Evolutionary conservation across 257 asterid species (phyloP), one percentile per base, ranked within the genome.

Genomic region (Gentiana straminea): DNA sequence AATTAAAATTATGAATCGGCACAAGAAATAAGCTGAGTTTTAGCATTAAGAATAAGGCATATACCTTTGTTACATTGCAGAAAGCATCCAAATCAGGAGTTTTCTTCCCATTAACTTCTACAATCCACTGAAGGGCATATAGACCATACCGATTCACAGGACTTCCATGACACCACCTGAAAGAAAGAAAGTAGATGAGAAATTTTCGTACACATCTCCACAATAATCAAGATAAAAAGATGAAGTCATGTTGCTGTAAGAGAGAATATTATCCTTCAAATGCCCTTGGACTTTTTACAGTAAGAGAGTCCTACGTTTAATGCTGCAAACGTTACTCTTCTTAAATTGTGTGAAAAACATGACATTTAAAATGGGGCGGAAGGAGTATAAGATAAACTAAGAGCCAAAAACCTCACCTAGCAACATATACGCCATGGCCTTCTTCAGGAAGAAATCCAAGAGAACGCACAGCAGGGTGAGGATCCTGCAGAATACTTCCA

Each of bases 101-200:
- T 54, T 79, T 89, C 70, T 81, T 87, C 57, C 98, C 98, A 52
- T 91, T 91, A 38, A 91, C 84, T 79, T 87, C 95, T n/a, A 87
- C 88, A 49, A 87, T 91, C 97, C 97, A 91, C 68, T 81, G 98
- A 59, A 85, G 97, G 58, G 98, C 94, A 78, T 87, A 88, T 55
- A 87, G 80, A 70, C 97, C 94, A 71, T 84, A 91, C 38, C 95
- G 77, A 68, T 87, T 93, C 37, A 57, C 98, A 65, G 98, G 98
- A 77, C 98, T 91, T 55, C 98, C 98, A 58, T 87, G 95, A 73
- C 98, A 87, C 97, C 94, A 83, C 88, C 98, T 91, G 83, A 70
- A 55, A 62, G 2, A 46, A 32, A n/a, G 10, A 41, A 8, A 8
- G 45, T 33, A 0, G 13, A 59, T 13, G 13, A 45, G 55, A 3